A percentile compares a stretch with the other conserved stretches of the same genome.
Evolutionary conservation across 2,329 filamentous ascomycete genomes (phyloP).

Genomic region (Aspergillus udagawae): DNA sequence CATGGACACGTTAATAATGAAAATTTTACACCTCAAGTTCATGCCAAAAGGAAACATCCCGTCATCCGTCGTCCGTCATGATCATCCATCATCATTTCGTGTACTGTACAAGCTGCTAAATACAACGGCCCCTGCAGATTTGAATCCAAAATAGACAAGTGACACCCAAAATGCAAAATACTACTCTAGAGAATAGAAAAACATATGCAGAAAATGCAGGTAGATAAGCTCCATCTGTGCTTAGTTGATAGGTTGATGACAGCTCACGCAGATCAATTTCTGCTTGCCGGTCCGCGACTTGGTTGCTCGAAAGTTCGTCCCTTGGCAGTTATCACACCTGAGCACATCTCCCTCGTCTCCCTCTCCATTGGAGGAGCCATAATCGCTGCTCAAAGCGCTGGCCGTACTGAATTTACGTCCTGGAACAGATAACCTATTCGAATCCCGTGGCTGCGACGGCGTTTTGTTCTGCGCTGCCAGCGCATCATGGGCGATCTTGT

Average conservation of each 20-base stretch:
- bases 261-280: conserved; percentile 60
- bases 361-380: conserved; percentile 38
- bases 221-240: not conserved
- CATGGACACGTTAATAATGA: not conserved
- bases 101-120: not conserved
- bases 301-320: conserved; percentile 60
- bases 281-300: conserved; percentile 51
- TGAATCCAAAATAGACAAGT: not conserved
- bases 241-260: conserved; percentile 29
- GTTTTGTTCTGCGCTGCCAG: conserved; percentile 28
- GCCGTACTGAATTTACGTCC: conserved; percentile 43
- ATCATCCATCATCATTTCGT: not conserved
- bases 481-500: conserved; percentile 39
- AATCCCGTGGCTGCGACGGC: conserved; percentile 8
- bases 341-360: conserved; percentile 48
- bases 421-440: conserved; percentile 16
- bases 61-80: not conserved
- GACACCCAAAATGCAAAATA: not conserved
- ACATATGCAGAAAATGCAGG: not conserved
- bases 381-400: conserved; percentile 58
- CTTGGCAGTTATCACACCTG: conserved; percentile 57
- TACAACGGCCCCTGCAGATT: not conserved
- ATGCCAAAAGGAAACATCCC: not conserved
- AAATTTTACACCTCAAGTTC: not conserved
- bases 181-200: conserved; percentile 1